Percentiles rank a stretch among this genome's conserved stretches.
These are phyloP conservation scores for Leishmania braziliensis DNA, from an alignment of 208 protist species.

Conservation along the genomic window DNA sequence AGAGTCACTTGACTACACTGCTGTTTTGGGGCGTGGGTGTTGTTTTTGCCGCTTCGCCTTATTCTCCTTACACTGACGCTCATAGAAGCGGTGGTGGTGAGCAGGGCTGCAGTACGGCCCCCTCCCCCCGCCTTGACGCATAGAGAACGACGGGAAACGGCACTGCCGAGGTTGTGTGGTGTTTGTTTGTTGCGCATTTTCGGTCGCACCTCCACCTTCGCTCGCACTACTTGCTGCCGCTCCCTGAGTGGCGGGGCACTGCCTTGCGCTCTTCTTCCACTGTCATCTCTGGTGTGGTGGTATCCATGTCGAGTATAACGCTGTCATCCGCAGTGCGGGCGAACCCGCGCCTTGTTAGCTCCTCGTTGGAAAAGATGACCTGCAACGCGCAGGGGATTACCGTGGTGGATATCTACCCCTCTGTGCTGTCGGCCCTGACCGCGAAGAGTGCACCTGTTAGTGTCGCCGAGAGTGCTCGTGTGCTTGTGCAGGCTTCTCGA, in stretches of 20 bases:
- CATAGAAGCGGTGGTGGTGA: constrained; percentile 5
- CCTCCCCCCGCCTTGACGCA: neutral
- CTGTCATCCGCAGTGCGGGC: constrained; percentile 55
- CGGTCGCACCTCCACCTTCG: neutral
- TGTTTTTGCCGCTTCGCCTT: neutral
- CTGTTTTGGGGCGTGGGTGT: neutral
- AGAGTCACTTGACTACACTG: neutral
- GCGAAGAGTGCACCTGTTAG: constrained; percentile 27
- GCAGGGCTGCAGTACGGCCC: neutral
- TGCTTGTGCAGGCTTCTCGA: constrained; percentile 6
- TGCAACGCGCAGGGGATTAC: constrained; percentile 63
- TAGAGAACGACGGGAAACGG: constrained; percentile 2
- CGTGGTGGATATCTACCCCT: constrained; percentile 75
- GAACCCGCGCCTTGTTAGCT: constrained; percentile 53
- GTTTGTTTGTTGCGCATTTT: neutral
- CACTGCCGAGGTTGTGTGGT: neutral
- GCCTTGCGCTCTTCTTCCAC: neutral
- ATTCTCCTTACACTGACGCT: neutral
- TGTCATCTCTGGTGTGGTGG: neutral
- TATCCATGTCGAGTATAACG: constrained; percentile 23
- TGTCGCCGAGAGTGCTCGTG: constrained; percentile 27
- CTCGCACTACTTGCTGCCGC: neutral
- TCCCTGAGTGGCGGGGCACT: neutral
- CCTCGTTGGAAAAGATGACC: constrained; percentile 67
- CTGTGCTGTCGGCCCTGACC: constrained; percentile 54